Evolutionary conservation across 2,329 filamentous ascomycete species (phyloP), one percentile per base, ranked within the genome.

Genomic region (Drechslera avenae): DNA sequence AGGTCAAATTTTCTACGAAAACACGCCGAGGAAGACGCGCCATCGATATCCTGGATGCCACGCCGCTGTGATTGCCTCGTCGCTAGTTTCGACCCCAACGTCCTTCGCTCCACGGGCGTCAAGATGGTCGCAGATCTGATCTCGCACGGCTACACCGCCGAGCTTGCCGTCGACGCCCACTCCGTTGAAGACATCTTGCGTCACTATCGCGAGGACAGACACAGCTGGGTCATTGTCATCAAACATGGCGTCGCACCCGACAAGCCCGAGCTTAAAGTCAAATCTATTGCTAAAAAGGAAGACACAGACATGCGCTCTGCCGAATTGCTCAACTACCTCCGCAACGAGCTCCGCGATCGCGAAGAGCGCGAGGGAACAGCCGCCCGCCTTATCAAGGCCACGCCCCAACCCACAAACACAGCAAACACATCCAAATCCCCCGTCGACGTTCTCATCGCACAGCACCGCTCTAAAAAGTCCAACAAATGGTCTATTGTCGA

Each of bases 401-500:
- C 56, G 35, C 55, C 49, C 39, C 42, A 66, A 3, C 69, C 57
- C 8, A 37, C 41, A 43, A 46, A 41, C 56, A 54, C 41, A 13
- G 13, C 54, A 44, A 52, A 50, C 31, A 34, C 49, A n/a, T n/a
- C 60, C n/a, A 72, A 77, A 43, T 60, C 64, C 60, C 88, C 93
- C 48, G 91, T 97, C 37, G 87, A 89, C 53, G 87, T 97, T n/a
- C 81, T 97, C 3, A 83, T 91, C 5, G 85, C 89, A 1, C 87
- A 90, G 50, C 92, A 91, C 41, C 86, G 87, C 63, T 91, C 87
- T 73, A 97, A 96, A 75, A 97, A 97, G 77, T 89, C 88, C 57
- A 97, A 96, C 74, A 86, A 93, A 45, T 86, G 86, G 67, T 87
- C 87, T 21, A 91, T 97, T 41, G 86, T 97, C 39, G 90, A 96